A percentile compares a stretch with the other conserved stretches of the same genome.
Evolutionary conservation across 1,284 basidiomycete species (phyloP).

Genomic region (Boletus sp.): DNA sequence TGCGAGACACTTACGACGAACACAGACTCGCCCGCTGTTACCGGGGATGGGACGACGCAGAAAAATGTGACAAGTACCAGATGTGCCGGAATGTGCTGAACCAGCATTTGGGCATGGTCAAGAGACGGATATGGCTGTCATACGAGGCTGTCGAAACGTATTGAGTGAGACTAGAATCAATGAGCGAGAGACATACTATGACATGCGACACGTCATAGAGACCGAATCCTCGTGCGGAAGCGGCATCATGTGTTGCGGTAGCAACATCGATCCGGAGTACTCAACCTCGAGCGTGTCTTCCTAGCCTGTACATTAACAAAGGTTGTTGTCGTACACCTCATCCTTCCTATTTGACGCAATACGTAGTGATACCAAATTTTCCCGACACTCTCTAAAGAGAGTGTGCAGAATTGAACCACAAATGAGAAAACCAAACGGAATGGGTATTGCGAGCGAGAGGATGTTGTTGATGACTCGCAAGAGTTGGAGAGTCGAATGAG

Average conservation of each 20-base stretch:
- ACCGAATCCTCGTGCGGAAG: conserved; percentile 96
- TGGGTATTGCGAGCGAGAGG: conserved; percentile 69
- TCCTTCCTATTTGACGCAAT: neutral
- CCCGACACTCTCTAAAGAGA: conserved; percentile 69
- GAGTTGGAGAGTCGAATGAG: conserved; percentile 91
- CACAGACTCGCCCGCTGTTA: conserved; percentile 43
- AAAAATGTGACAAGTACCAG: conserved; percentile 75
- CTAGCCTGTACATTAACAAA: conserved; percentile 42
- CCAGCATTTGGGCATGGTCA: conserved; percentile 64
- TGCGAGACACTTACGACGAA: conserved; percentile 82
- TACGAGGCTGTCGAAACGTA: conserved; percentile 82
- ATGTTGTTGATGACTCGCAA: conserved; percentile 98
- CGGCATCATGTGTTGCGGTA: conserved; percentile 81
- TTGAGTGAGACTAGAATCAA: neutral
- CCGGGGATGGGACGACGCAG: conserved; percentile 53
- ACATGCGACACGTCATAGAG: conserved; percentile 69
- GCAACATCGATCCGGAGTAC: conserved; percentile 92
- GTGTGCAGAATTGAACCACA: conserved; percentile 80
- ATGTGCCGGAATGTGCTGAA: conserved; percentile 58
- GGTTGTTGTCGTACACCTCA: conserved; percentile 8
- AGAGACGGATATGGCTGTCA: conserved; percentile 75
- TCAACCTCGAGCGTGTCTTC: conserved; percentile 93
- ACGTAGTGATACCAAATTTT: conserved; percentile 25
- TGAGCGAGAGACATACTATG: conserved; percentile 56
- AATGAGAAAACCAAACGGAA: conserved; percentile 96